Base-by-base conservation (phyloP, 1,139 yeast genomes). In the Debaryomyces subglobosus region DNA sequence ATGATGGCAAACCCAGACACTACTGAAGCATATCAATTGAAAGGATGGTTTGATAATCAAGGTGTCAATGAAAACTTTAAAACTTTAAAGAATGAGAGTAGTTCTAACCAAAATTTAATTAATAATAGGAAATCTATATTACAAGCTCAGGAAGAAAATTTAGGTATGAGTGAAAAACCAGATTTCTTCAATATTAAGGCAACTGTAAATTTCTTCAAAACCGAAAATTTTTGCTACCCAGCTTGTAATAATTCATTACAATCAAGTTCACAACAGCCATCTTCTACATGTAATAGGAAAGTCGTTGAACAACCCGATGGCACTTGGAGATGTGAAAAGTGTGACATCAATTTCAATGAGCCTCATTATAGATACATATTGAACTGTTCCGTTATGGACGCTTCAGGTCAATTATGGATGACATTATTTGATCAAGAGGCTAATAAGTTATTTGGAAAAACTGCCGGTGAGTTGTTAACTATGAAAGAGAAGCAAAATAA, bases 1-100 rank as follows among this genome's bases (percentile, higher is more conserved):
- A 71, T 94, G 56, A 67, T 84, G 40, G 78, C 88, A 12, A 89
- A 89, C 57, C 99, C 99, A 1, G 97, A 92, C 62, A 81, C 89
- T 18, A 86, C 89, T 15, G 97, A 91, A 65, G 94, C 97, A 5
- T 90, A 84, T 65, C 79, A 82, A 47, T 78, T 95, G 57, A 89
- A 90, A 67, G 98, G 99, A 4, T 95, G 99, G 99, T 95, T 84
- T 62, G 96, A 90, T 61, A 81, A 85, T 44, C 84, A 82, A 57
- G 97, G 97, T 44, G 76, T 77, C 39, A 71, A 74, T 50, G 84
- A 82, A 53, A 71, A 67, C 37, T 90, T 87, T 72, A 81, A 82
- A 58, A 72, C 84, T n/a, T 69, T 88, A 64, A 84, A 82, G 61
- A 54, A 59, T 3, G 81, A 77, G 49, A 53, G 58, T 13, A 42